Conservation (phyloP, 2,329 filamentous ascomycete genomes). For the Apiospora kogelbergensis region DNA sequence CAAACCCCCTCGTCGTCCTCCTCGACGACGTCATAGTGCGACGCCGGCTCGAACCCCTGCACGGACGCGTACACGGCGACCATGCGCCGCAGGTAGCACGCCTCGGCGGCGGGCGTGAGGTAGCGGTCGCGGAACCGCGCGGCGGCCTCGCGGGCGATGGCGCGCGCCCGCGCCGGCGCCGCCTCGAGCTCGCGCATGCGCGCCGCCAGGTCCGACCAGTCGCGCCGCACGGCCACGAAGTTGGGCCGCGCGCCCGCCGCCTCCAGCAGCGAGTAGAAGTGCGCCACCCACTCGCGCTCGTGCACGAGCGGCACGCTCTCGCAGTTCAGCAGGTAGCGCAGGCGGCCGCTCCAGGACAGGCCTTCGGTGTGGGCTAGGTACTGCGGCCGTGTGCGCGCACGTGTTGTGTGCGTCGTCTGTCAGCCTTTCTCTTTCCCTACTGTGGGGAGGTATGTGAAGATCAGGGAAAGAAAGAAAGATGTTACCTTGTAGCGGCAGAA, state of each 20-base stretch:
- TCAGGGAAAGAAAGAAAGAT: no score
- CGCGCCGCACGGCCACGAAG: constrained; percentile 45
- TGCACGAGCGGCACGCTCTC: constrained; percentile 47
- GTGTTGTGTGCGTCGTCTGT: background rate
- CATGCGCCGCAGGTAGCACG: constrained; percentile 52
- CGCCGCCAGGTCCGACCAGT: constrained; percentile 38
- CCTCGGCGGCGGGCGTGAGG: constrained; percentile 52
- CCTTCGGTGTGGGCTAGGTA: constrained; percentile 54
- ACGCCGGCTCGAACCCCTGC: constrained; percentile 12
- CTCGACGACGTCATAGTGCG: background rate
- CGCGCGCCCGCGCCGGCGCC: constrained; percentile 42
- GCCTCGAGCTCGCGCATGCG: constrained; percentile 40
- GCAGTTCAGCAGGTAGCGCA: constrained; percentile 54
- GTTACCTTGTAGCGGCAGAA: constrained; percentile 24
- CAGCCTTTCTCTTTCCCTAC: no score
- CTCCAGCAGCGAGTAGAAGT: constrained; percentile 44
- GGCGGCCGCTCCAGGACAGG: constrained; percentile 51
- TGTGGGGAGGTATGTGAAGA: no score
- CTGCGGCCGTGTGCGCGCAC: constrained; percentile 28
- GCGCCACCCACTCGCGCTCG: constrained; percentile 45
- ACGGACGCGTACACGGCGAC: constrained; percentile 17
- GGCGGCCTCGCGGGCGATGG: constrained; percentile 39
- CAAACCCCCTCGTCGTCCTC: background rate
- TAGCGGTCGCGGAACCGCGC: constrained; percentile 43
- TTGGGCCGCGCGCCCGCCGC: constrained; percentile 44